A percentile compares a stretch with the other conserved stretches of the same genome.
Evolutionary conservation across 192 early-diverging fungal species (phyloP).

Genomic region (Martensiomyces pterosporus): DNA sequence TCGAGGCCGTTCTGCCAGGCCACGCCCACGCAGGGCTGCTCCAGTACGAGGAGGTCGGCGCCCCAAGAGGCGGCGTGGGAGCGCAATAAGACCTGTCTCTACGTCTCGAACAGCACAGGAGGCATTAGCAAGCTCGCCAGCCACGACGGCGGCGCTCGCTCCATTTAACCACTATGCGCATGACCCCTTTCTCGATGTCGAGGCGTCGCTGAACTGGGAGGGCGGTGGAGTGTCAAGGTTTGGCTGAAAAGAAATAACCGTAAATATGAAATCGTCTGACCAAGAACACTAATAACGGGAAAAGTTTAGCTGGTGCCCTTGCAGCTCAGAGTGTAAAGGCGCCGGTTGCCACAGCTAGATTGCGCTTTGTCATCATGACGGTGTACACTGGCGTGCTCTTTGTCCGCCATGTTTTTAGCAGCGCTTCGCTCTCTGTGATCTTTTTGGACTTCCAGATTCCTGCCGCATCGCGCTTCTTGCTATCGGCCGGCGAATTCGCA

Average conservation of each 20-base stretch:
- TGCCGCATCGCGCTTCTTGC: constrained; percentile 48
- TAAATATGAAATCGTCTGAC: background rate
- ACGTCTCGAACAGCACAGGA: no score
- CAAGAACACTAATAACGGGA: background rate
- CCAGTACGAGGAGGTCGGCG: background rate
- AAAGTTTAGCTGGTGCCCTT: background rate
- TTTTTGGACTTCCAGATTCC: constrained; percentile 47
- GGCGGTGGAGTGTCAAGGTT: constrained; percentile 31
- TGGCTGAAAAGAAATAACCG: constrained; percentile 12
- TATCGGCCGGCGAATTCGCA: constrained; percentile 2
- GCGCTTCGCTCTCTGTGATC: constrained; percentile 50
- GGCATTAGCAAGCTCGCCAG: background rate
- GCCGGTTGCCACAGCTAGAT: constrained; percentile 81
- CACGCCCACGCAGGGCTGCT: background rate
- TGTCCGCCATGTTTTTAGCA: constrained; percentile 76
- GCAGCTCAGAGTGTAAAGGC: constrained; percentile 52
- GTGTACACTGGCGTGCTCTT: constrained; percentile 89
- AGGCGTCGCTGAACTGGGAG: constrained; percentile 31
- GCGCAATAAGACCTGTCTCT: constrained; percentile 1
- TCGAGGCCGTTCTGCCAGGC: no score
- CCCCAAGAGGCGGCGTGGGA: background rate
- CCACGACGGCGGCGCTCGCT: background rate
- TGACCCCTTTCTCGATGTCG: constrained; percentile 31
- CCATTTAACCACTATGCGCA: constrained; percentile 39
- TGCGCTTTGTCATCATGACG: constrained; percentile 78